phyloP scores from a whole-genome alignment of 257 asterid species.

The Gentiana straminea region DNA sequence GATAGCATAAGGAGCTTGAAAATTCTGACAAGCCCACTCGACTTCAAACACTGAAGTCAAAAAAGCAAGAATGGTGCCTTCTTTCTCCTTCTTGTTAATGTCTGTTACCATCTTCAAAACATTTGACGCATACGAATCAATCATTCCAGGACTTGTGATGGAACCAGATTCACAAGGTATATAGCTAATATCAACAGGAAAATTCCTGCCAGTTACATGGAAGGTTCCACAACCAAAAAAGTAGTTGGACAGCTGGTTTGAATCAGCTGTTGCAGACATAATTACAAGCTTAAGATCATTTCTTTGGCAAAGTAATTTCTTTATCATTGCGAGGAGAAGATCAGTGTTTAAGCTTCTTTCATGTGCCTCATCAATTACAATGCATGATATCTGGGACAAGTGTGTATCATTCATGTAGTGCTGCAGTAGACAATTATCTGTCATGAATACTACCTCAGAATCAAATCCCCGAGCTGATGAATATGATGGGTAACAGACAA shows the following conservation, averaged over 20 bases:
- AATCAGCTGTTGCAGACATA: conserved; percentile 96
- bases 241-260: conserved; percentile 61
- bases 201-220: conserved; percentile 67
- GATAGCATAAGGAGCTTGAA: conserved; percentile 37
- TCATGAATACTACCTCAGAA: conserved; percentile 56
- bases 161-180: conserved; percentile 44
- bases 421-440: conserved; percentile 85
- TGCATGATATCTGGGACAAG: conserved; percentile 61
- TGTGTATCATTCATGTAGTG: conserved; percentile 66
- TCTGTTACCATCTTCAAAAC: conserved; percentile 53
- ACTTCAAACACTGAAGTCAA: conserved; percentile 95
- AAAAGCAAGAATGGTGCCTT: conserved; percentile 86
- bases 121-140: conserved; percentile 52
- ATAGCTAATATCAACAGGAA: conserved; percentile 69
- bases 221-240: conserved; percentile 61
- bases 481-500: conserved; percentile 45
- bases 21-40: conserved; percentile 90
- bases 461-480: conserved; percentile 43
- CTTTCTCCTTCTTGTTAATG: conserved; percentile 48
- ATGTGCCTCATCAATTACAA: conserved; percentile 93
- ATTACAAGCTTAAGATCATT: conserved; percentile 63
- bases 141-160: conserved; percentile 20
- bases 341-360: conserved; percentile 95
- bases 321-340: conserved; percentile 75
- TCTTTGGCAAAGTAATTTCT: conserved; percentile 59